Base-by-base conservation (phyloP, 495 filamentous ascomycete genomes). In the Neurospora sp. region DNA sequence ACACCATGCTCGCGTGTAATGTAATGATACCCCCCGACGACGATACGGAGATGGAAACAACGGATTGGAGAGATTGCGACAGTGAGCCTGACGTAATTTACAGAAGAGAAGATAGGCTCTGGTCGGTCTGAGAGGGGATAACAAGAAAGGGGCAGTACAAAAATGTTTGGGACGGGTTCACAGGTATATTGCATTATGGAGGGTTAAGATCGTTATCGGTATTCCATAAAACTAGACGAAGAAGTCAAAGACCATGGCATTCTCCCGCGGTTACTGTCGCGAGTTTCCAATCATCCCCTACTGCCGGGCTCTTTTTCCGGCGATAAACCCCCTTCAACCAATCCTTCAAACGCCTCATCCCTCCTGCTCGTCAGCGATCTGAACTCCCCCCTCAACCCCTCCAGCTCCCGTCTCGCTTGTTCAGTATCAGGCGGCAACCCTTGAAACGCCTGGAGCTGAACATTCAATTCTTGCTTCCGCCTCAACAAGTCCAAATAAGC, bases 371-470 rank as follows among this genome's bases (percentile, higher is more conserved):
- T 89, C 61, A 92, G 80, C 22, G 82, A 79, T 37, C 83, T 80
- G 39, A 95, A 79, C 77, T 94, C 89, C 14, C 77, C 80, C 69
- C 91, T 86, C 72, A 92, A 76, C 47, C 84, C 81, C 75, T 91
- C 90, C 53, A 95, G 85, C 78, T 90, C 88, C 18, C 84, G 77
- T 73, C 89, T 84, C 35, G 93, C 93, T 37, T 86, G 84, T 69
- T 90, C 86, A 38, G 86, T 80, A 74, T 95, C 90, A 16, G 87
- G 88, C 14, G 93, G 91, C 72, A 97, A 78, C 8, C 90, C 89
- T 73, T 89, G 86, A 75, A 91, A 95, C 4, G 81, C 85, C 38
- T 79, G 80, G 9, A 91, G 85, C 76, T 89, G 85, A 0, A 77
- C 81, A 70, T 92, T 88, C 27, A 94, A 76, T 20, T 85, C 85